Evolutionary conservation across 1,284 basidiomycete genomes (phyloP).

Genomic region (Exobasidium cylindrosporum): DNA sequence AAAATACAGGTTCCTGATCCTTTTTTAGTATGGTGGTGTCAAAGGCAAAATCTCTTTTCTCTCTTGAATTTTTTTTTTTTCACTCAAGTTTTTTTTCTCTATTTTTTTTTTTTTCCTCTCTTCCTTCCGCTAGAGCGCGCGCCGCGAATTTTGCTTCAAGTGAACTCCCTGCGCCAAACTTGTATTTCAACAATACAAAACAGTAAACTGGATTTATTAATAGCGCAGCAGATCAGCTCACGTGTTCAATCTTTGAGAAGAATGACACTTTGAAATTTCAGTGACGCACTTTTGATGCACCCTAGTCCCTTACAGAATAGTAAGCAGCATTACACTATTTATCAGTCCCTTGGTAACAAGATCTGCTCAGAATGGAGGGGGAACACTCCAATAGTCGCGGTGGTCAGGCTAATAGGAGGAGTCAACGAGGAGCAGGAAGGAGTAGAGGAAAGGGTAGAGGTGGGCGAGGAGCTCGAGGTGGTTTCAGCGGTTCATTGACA

Average conservation of each 20-base stretch:
- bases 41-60: not conserved
- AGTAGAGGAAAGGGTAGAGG: conserved; percentile 4
- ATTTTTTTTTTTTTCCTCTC: not conserved
- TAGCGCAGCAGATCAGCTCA: too few relatives aligned
- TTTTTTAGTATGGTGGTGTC: not conserved
- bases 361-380: too few relatives aligned
- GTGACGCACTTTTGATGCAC: too few relatives aligned
- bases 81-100: not conserved
- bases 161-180: too few relatives aligned
- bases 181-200: too few relatives aligned
- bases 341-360: too few relatives aligned
- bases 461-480: conserved; percentile 6
- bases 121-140: not conserved
- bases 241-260: too few relatives aligned
- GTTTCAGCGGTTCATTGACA: conserved; percentile 3
- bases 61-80: not conserved
- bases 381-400: not conserved
- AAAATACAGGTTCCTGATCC: not conserved
- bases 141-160: not conserved
- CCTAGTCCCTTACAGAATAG: too few relatives aligned
- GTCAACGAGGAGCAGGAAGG: conserved; percentile 5
- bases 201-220: too few relatives aligned
- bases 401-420: not conserved
- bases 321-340: too few relatives aligned
- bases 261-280: too few relatives aligned